phyloP scores from a whole-genome alignment of 164 flowering plant species.

The Vitis amurensis region DNA sequence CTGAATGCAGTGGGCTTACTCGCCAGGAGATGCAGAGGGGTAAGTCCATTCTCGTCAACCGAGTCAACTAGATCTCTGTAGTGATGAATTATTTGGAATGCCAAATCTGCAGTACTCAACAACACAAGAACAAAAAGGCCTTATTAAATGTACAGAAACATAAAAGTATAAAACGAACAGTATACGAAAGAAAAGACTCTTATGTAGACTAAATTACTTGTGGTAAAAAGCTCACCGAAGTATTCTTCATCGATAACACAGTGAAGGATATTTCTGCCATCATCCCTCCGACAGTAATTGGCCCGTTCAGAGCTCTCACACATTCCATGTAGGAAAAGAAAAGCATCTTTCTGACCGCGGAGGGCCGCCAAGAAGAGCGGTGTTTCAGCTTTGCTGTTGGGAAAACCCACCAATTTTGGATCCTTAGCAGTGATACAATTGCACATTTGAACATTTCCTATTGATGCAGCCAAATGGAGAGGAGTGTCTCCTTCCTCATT shows the following conservation, averaged over 20 bases:
- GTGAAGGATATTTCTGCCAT: slow-evolving; percentile 38
- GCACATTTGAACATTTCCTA: no score
- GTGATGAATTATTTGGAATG: slow-evolving; percentile 28
- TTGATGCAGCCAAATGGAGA: no score
- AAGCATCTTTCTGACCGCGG: no score
- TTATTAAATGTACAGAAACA: no score
- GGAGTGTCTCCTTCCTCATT: no score
- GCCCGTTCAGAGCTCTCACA: background rate
- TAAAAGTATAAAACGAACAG: no score
- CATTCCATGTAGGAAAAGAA: slow-evolving; percentile 6
- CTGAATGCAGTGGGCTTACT: slow-evolving; percentile 31
- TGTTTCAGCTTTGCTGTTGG: no score
- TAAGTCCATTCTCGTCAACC: slow-evolving; percentile 22
- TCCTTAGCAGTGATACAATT: no score
- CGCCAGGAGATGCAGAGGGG: slow-evolving; percentile 46
- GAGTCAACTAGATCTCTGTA: slow-evolving; percentile 17
- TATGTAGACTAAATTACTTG: no score
- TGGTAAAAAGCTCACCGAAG: slow-evolving; percentile 18
- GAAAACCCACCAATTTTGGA: no score
- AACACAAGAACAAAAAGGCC: no score
- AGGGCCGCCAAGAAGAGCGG: no score
- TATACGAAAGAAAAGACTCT: background rate
- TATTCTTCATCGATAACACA: slow-evolving; percentile 31
- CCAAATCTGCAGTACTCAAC: slow-evolving; percentile 27
- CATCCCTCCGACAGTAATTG: slow-evolving; percentile 3